Evolutionary conservation across 176 grass and related monocot genomes (phyloP).

Genomic region (Areca catechu): DNA sequence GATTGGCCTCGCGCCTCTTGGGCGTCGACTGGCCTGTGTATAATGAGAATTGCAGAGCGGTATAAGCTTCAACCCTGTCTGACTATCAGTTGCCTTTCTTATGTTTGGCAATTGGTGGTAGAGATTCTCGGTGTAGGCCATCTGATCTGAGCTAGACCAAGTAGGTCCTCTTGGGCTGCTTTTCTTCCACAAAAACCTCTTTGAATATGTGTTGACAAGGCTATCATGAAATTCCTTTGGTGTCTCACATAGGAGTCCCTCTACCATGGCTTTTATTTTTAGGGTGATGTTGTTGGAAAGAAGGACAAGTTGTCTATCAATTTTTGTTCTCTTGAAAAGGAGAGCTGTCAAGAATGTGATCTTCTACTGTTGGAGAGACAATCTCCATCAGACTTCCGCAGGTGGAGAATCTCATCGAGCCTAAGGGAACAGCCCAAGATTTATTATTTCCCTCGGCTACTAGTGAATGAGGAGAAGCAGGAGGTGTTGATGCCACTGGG

Average conservation of each 20-base stretch:
- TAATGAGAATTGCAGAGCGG: conserved; percentile 62
- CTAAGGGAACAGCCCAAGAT: conserved; percentile 19
- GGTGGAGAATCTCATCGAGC: conserved; percentile 32
- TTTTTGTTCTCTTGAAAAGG: conserved; percentile 34
- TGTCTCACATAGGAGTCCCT: conserved; percentile 69
- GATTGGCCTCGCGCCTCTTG: too few species aligned
- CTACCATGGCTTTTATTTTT: conserved; percentile 25
- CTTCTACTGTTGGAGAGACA: conserved; percentile 50
- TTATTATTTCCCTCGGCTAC: conserved; percentile 6
- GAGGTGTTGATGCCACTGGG: conserved; percentile 55
- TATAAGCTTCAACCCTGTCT: conserved; percentile 80
- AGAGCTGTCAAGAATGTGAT: conserved; percentile 58
- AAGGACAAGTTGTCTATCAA: conserved; percentile 31
- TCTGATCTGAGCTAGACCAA: conserved; percentile 40
- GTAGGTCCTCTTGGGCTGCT: conserved; percentile 40
- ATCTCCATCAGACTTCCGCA: conserved; percentile 32
- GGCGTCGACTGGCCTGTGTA: conserved; percentile 23
- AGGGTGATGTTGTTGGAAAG: conserved; percentile 56
- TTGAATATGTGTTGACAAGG: conserved; percentile 72
- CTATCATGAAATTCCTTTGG: conserved; percentile 66
- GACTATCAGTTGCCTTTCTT: conserved; percentile 23
- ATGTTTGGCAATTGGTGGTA: conserved; percentile 32
- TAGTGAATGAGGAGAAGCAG: conserved; percentile 52
- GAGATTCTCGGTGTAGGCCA: conserved; percentile 35
- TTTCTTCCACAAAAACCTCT: conserved; percentile 72